Evolutionary conservation across 371 early-diverging fungal genomes (phyloP).

Genomic region (Saksenaea oblongispora): DNA sequence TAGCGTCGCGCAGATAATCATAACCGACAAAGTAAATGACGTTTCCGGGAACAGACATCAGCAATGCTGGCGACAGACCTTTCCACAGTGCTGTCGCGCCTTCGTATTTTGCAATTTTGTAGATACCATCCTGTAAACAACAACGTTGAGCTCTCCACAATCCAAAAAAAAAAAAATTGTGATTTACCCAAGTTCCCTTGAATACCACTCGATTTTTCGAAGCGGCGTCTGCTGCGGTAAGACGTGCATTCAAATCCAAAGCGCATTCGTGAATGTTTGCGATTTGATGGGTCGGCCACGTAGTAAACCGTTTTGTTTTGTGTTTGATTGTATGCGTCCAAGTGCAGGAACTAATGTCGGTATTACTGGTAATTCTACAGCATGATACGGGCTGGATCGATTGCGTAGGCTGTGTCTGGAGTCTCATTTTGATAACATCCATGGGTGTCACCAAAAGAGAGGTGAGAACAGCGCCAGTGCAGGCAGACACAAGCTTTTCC

Average conservation of each 20-base stretch:
- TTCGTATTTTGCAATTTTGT: slow-evolving; percentile 79
- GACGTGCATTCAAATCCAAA: slow-evolving; percentile 1
- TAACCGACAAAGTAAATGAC: slow-evolving; percentile 95
- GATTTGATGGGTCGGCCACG: slow-evolving; percentile 12
- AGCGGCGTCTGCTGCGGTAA: slow-evolving; percentile 6
- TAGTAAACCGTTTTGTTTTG: slow-evolving; percentile 9
- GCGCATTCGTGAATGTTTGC: slow-evolving; percentile 33
- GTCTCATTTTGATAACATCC: slow-evolving; percentile 91
- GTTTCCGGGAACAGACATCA: slow-evolving; percentile 90
- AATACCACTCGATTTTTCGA: slow-evolving; percentile 6
- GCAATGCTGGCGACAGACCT: slow-evolving; percentile 84
- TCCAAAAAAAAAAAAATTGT: neutral
- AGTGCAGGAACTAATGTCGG: neutral
- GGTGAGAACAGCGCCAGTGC: slow-evolving; percentile 10
- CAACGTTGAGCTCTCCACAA: neutral
- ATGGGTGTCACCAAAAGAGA: slow-evolving; percentile 79
- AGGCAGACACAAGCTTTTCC: slow-evolving; percentile 13
- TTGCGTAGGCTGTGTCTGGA: slow-evolving; percentile 69
- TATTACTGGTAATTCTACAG: slow-evolving; percentile 8
- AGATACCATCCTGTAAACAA: slow-evolving; percentile 68
- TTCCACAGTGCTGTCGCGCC: slow-evolving; percentile 81
- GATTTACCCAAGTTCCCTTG: slow-evolving; percentile 35
- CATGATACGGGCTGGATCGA: neutral
- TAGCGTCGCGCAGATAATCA: slow-evolving; percentile 73
- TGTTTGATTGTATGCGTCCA: slow-evolving; percentile 12